Evolutionary conservation across 192 early-diverging fungal species (phyloP), one percentile per base, ranked within the genome.

Genomic region (Jimgerdemannia lactiflua): DNA sequence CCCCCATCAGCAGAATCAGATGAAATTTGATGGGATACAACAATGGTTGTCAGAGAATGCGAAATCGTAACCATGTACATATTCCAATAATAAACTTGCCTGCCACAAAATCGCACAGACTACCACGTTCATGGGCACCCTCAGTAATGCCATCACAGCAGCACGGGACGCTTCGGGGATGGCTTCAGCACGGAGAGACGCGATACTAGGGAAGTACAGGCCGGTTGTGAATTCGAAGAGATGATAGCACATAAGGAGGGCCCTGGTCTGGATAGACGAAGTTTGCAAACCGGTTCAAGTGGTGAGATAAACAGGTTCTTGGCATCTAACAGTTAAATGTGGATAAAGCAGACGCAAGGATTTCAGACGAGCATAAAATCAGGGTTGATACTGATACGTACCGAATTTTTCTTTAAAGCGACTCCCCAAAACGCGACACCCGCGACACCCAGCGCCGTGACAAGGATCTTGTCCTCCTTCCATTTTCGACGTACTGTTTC

Each of bases 61-160:
- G 29, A 29, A 29, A 29, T 29, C 1, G 29, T 29, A 29, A 29
- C 29, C 29, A 29, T 29, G 29, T 29, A 29, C 29, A 29, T 29
- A 29, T 29, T 29, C 29, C 29, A 29, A 1, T 29, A 29, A 29
- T 29, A 65, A 41, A 71, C 77, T 73, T 78, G 87, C 86, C 4
- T 79, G 70, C 78, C 84, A 80, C 75, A 89, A 69, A 43, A 86
- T 82, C 9, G 81, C 72, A 42, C 80, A 83, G 6, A 91, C 88
- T 7, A 75, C 80, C 42, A 87, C 74, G 74, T 91, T 91, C 89
- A 91, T 87, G 59, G 89, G 89, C n/a, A 91, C 84, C 69, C 89
- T 79, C 42, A 91, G 76, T 41, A 91, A 77, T 10, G 85, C 84
- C 83, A 90, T 90, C 40, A 91, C 81, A 29, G 86, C 84, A 8